Evolutionary conservation across 257 asterid species (phyloP).

Genomic region (Solanum pennellii): DNA sequence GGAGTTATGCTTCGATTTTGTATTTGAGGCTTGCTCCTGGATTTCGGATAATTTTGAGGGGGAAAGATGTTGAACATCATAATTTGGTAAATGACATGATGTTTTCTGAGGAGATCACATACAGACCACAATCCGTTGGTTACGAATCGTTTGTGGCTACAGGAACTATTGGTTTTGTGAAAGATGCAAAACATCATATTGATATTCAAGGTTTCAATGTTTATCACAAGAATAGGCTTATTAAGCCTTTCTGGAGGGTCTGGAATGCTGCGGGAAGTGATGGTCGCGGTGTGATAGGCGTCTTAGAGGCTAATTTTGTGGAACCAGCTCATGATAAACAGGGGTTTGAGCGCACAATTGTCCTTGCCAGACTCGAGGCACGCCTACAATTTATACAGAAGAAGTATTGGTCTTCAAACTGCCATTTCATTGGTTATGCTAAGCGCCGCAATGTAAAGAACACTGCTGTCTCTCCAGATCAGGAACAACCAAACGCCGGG

Average conservation of each 20-base stretch:
- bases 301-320: slow-evolving; percentile 5
- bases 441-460: neutral
- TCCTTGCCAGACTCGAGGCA: slow-evolving; percentile 2
- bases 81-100: slow-evolving; percentile 40
- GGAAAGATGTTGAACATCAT: slow-evolving; percentile 50
- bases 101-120: slow-evolving; percentile 10
- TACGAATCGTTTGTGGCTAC: slow-evolving; percentile 24
- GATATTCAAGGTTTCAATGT: slow-evolving; percentile 88
- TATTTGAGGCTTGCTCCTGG: slow-evolving; percentile 43
- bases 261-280: slow-evolving; percentile 90
- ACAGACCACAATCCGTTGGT: slow-evolving; percentile 36
- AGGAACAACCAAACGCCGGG: neutral
- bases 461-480: neutral
- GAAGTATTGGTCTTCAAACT: slow-evolving; percentile 6
- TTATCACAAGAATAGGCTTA: slow-evolving; percentile 75
- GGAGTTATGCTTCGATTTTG: slow-evolving; percentile 70
- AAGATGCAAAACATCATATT: slow-evolving; percentile 58
- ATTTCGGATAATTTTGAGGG: slow-evolving; percentile 53
- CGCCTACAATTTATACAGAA: slow-evolving; percentile 1
- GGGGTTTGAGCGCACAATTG: slow-evolving; percentile 1
- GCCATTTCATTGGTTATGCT: slow-evolving; percentile 8
- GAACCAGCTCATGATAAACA: slow-evolving; percentile 12
- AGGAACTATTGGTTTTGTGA: slow-evolving; percentile 59
- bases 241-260: slow-evolving; percentile 86
- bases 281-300: slow-evolving; percentile 76